phyloP scores from a whole-genome alignment of 1,139 yeast species.

The Protomyces lactucae-debilis region DNA sequence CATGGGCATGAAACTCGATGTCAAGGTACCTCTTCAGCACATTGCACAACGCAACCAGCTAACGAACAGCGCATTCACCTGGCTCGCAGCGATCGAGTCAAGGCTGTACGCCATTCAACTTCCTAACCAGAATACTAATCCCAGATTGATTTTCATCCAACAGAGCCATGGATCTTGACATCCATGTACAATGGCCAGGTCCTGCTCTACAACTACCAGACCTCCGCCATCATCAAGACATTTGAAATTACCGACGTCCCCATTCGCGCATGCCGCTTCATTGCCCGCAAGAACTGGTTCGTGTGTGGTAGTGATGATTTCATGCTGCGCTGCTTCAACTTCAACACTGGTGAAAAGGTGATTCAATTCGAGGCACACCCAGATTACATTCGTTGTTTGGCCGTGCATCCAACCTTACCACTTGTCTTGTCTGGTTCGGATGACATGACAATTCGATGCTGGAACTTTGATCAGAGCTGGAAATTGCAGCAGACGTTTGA shows the following conservation, averaged over 20 bases:
- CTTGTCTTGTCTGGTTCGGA: constrained; percentile 85
- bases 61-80: constrained; percentile 58
- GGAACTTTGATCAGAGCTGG: constrained; percentile 98
- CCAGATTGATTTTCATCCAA: constrained; percentile 85
- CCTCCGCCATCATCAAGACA: constrained; percentile 53
- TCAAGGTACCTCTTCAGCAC: neutral
- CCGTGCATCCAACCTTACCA: constrained; percentile 92
- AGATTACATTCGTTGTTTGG: constrained; percentile 86
- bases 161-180: constrained; percentile 73
- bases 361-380: constrained; percentile 97
- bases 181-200: constrained; percentile 30
- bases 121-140: neutral
- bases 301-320: constrained; percentile 95
- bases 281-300: constrained; percentile 96
- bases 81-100: constrained; percentile 90
- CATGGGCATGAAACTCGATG: constrained; percentile 27
- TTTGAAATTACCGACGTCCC: constrained; percentile 92
- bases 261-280: constrained; percentile 88
- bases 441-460: constrained; percentile 82
- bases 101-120: constrained; percentile 43
- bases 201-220: constrained; percentile 30
- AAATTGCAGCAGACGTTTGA: constrained; percentile 74
- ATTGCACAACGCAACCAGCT: neutral
- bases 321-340: constrained; percentile 86
- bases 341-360: constrained; percentile 90